Base-by-base conservation (phyloP, 1,139 yeast genomes). In the Meyerozyma smithsonii region DNA sequence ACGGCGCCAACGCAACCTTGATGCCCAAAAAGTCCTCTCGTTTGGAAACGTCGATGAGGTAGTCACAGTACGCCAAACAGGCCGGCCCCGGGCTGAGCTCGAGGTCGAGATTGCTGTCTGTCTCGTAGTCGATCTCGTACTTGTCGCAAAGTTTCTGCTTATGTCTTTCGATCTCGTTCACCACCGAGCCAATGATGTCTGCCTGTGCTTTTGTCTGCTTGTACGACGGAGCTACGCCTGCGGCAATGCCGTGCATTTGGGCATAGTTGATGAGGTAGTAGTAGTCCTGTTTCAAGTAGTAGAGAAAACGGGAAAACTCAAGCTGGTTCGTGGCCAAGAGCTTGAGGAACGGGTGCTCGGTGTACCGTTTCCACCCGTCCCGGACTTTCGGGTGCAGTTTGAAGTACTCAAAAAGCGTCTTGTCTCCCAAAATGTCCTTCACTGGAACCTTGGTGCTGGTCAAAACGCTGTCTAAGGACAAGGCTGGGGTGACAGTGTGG, bases 1-100 rank as follows among this genome's bases (percentile, higher is more conserved):
- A 86, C 0, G 96, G 95, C 2, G 89, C 75, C 39, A 85, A 60
- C 0, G 94, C 86, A 5, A 81, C 73, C 44, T 78, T 77, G 38
- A 83, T 71, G 18, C 82, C 85, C 28, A 81, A 58, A 73, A 81
- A 84, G 53, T 81, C 84, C 30, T 69, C 70, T 32, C 58, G 62
- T 25, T 64, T 61, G 2, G 84, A 83, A 7, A 81, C 61, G 28
- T 74, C 69, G 34, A 72, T 54, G 42, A 86, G 64, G 48, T 79
- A 84, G 35, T 81, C 64, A 30, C 86, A 75, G 55, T 86, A 86
- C 1, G 71, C 72, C 17, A 59, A 51, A 49, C 86, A 77, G 3
- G 84, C 84, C 17, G 69, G 61, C 1, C 79, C 79, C 28, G 84
- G 79, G 18, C 57, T 50, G 26, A 80, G 66, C 2, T 64, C 63